Conservation (phyloP, 129 eudicot genomes). For the Saussurea involucrata region DNA sequence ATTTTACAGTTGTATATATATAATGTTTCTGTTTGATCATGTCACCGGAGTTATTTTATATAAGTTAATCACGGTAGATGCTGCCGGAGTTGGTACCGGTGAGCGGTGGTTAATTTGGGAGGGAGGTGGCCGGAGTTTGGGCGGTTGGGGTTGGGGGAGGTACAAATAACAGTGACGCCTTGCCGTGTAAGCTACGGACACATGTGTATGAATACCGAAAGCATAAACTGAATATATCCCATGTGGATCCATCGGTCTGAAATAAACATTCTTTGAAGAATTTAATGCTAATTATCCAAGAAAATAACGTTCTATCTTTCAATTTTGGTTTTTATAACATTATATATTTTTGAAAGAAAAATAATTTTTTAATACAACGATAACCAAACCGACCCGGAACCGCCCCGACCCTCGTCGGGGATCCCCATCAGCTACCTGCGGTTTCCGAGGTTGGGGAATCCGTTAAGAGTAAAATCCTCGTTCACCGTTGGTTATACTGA, state of each 20-base stretch:
- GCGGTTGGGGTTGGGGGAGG: neutral
- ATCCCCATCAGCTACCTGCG: too few relatives aligned
- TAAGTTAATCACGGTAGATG: neutral
- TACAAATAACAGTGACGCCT: slow-evolving; percentile 20
- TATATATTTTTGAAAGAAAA: neutral
- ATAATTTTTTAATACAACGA: too few relatives aligned
- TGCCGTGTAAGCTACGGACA: slow-evolving; percentile 63
- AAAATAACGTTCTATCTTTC: neutral
- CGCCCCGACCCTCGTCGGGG: too few relatives aligned
- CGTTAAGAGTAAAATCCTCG: too few relatives aligned
- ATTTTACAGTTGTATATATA: neutral
- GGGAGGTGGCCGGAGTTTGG: neutral
- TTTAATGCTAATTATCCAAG: neutral
- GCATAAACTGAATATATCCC: neutral
- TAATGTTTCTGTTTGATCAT: neutral
- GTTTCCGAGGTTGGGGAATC: too few relatives aligned
- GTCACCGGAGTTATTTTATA: neutral
- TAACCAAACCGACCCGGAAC: too few relatives aligned
- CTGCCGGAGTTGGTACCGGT: neutral
- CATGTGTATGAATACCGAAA: slow-evolving; percentile 23
- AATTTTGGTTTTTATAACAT: neutral
- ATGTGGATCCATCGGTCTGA: neutral
- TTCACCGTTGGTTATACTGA: too few relatives aligned
- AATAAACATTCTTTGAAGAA: neutral
- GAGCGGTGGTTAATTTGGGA: neutral